phyloP scores from a whole-genome alignment of 2,329 filamentous ascomycete genomes.

The Pseudogymnoascus sp. region DNA sequence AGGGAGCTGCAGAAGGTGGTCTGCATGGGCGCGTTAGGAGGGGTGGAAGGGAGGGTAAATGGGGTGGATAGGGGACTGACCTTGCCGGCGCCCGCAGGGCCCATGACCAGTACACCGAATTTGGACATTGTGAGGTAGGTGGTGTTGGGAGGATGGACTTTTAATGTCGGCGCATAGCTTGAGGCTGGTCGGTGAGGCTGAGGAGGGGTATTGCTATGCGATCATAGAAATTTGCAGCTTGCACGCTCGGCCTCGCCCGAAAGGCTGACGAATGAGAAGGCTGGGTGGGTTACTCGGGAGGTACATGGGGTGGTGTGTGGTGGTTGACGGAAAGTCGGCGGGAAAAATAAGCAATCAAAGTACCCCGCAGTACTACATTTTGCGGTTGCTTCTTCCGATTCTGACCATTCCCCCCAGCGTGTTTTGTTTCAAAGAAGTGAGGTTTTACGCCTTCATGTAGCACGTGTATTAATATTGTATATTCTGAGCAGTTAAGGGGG shows the following conservation, averaged over 20 bases:
- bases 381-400: not conserved
- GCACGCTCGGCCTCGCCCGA: not conserved
- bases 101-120: slow-evolving; percentile 91
- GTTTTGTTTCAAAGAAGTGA: not conserved
- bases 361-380: not conserved
- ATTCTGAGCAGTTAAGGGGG: not conserved
- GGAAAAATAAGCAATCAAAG: not conserved
- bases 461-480: not conserved
- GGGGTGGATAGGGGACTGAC: slow-evolving; percentile 34
- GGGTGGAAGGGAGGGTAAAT: not conserved
- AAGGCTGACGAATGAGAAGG: not conserved
- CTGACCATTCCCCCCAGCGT: too few species aligned
- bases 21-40: slow-evolving; percentile 31
- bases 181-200: not conserved
- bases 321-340: not conserved
- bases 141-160: not conserved
- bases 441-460: not conserved
- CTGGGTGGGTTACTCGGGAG: not conserved
- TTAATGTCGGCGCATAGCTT: not conserved
- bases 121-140: slow-evolving; percentile 62
- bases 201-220: not conserved
- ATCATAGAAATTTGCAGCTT: slow-evolving; percentile 2
- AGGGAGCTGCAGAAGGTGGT: slow-evolving; percentile 92
- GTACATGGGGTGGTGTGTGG: not conserved
- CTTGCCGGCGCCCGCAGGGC: slow-evolving; percentile 91